phyloP scores from a whole-genome alignment of 495 filamentous ascomycete species.

The Penicillium soppii region DNA sequence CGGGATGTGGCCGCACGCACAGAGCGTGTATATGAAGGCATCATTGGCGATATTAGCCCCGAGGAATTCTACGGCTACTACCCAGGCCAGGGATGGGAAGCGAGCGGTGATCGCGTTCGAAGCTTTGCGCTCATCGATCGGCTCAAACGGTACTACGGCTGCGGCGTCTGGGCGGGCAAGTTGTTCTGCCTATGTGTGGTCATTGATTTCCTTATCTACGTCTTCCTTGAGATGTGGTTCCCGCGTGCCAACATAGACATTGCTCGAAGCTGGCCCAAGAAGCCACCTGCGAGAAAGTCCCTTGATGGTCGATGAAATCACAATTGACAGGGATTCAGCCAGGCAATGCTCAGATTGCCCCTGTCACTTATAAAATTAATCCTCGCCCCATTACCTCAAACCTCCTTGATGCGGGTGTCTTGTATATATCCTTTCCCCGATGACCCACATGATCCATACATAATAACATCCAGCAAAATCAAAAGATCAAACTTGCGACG shows the following conservation, averaged over 20 bases:
- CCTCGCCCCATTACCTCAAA: too few species aligned
- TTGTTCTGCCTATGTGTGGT: slow-evolving; percentile 93
- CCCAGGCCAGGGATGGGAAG: slow-evolving; percentile 60
- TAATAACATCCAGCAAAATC: too few species aligned
- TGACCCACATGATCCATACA: too few species aligned
- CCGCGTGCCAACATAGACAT: slow-evolving; percentile 84
- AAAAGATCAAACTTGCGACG: too few species aligned
- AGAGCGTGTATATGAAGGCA: slow-evolving; percentile 91
- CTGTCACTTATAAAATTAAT: too few species aligned
- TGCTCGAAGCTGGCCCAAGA: slow-evolving; percentile 87
- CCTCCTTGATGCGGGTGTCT: too few species aligned
- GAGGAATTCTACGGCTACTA: slow-evolving; percentile 85
- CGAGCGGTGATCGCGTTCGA: slow-evolving; percentile 70
- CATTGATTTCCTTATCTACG: slow-evolving; percentile 86
- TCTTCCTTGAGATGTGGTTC: slow-evolving; percentile 82
- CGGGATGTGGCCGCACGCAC: slow-evolving; percentile 90
- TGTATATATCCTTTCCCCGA: too few species aligned
- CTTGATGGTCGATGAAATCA: neutral
- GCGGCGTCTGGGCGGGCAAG: slow-evolving; percentile 96
- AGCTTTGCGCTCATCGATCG: slow-evolving; percentile 92
- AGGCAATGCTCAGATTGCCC: too few species aligned
- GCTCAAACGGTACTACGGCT: slow-evolving; percentile 96
- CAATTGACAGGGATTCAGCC: neutral
- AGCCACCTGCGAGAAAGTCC: slow-evolving; percentile 34
- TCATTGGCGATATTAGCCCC: slow-evolving; percentile 76